phyloP scores from a whole-genome alignment of 2,329 filamentous ascomycete species.

The Colletotrichum incanum region DNA sequence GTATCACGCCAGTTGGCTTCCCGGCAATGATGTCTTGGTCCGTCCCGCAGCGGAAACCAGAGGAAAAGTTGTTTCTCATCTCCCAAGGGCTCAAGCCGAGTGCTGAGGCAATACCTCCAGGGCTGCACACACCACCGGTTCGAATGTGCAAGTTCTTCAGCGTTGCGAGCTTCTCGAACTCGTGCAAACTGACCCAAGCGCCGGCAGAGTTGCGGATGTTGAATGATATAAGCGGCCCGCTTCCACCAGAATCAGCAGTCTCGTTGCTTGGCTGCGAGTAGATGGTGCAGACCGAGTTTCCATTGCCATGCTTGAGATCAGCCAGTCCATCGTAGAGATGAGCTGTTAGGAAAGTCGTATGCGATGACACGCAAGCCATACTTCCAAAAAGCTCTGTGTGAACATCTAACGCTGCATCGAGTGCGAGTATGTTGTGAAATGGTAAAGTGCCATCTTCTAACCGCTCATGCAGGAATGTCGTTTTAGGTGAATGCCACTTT shows the following conservation, averaged over 20 bases:
- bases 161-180: constrained; percentile 89
- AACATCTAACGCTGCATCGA: constrained; percentile 80
- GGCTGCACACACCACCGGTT: constrained; percentile 93
- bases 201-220: constrained; percentile 81
- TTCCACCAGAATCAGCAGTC: constrained; percentile 49
- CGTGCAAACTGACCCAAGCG: constrained; percentile 83
- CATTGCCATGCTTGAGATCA: constrained; percentile 79
- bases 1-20: constrained; percentile 89
- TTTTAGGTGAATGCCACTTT: constrained; percentile 87
- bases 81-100: constrained; percentile 85
- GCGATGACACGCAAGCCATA: constrained; percentile 78
- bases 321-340: constrained; percentile 72
- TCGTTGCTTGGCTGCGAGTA: constrained; percentile 63
- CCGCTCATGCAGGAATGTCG: constrained; percentile 80
- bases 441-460: constrained; percentile 94
- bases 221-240: constrained; percentile 87
- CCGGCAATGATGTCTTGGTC: constrained; percentile 87
- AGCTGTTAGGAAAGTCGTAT: constrained; percentile 77
- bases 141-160: constrained; percentile 87
- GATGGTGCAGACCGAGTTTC: constrained; percentile 74
- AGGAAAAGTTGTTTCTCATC: constrained; percentile 86
- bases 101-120: constrained; percentile 83
- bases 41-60: constrained; percentile 86
- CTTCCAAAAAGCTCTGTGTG: constrained; percentile 80
- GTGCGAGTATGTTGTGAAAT: constrained; percentile 89